Evolutionary conservation across 306 rosid species (phyloP).

Genomic region (Cucurbita maxima): DNA sequence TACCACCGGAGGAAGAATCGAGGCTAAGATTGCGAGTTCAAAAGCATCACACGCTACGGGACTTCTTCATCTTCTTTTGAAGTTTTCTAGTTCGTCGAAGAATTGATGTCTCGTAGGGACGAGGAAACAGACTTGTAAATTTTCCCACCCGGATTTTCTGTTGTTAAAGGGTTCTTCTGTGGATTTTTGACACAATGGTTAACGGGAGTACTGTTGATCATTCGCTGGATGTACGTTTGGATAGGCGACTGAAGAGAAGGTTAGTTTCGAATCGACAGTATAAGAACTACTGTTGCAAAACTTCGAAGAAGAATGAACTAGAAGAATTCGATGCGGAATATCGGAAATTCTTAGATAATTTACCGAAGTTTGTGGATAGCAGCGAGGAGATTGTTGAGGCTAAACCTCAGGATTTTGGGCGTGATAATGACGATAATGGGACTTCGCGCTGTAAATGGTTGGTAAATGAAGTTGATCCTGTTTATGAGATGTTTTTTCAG

Average conservation of each 20-base stretch:
- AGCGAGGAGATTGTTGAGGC: background rate
- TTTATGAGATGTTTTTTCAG: constrained; percentile 18
- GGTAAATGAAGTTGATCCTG: constrained; percentile 14
- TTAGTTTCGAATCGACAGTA: background rate
- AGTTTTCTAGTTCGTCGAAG: background rate
- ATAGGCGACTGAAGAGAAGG: background rate
- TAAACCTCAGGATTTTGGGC: background rate
- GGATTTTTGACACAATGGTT: background rate
- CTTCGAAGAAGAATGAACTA: background rate
- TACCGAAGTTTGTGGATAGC: background rate
- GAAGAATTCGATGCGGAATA: constrained; percentile 6
- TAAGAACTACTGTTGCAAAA: background rate
- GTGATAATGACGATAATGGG: background rate
- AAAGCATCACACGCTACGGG: background rate
- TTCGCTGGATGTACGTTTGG: background rate
- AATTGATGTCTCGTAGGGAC: background rate
- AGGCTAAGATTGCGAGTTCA: background rate
- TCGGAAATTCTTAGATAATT: background rate
- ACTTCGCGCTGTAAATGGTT: background rate
- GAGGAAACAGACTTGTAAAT: background rate
- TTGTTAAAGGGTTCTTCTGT: background rate
- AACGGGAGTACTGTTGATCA: background rate
- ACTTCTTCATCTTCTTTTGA: background rate
- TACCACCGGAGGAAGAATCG: background rate
- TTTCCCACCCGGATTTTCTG: background rate